Evolutionary conservation across 1,284 basidiomycete genomes (phyloP), one percentile per base, ranked within the genome.

Genomic region (Rhodotorula sp.): DNA sequence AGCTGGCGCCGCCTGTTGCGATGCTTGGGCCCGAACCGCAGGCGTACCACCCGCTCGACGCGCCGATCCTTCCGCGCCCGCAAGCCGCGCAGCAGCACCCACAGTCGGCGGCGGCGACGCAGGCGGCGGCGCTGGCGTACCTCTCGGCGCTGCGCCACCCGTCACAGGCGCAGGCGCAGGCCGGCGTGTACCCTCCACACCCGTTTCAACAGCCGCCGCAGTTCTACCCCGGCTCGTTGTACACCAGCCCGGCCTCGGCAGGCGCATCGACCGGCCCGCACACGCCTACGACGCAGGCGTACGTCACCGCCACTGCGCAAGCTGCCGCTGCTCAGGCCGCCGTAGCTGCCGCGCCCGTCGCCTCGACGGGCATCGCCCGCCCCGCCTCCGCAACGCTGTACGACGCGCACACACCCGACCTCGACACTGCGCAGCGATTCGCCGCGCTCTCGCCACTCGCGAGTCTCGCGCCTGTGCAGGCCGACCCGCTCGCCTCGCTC

Each of bases 31-130:
- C 3, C 27, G 37, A 25, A 1, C 7, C 57, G 37, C 17, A 60
- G n/a, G 37, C 29, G 39, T 69, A 69, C 44, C 46, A 50, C 41
- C 62, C 62, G n/a, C 64, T 64, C 51, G 62, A 69, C 51, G 34
- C 57, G 48, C 62, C 57, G 5, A 39, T 68, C 61, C 13, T 50
- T 2, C 59, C 32, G 0, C 41, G 22, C 13, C 46, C 29, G 22
- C 19, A 12, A 12, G 25, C 44, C 1, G 10, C 0, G 58, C 39
- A 22, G 41, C 29, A 19, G 7, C 27, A 27, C 29, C n/a, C 46
- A 7, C 29, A 15, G 19, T 21, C 36, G 37, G 9, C 36, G 36
- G 1, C 9, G 9, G 13, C 56, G 36, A 27, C 56, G 27, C 34
- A n/a, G 7, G 27, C 36, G 27, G 37, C 37, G 0, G 56, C 36